A percentile compares a stretch with the other conserved stretches of the same genome.
Evolutionary conservation across 2,329 filamentous ascomycete species (phyloP).

Genomic region (Sclerotinia trifoliorum): DNA sequence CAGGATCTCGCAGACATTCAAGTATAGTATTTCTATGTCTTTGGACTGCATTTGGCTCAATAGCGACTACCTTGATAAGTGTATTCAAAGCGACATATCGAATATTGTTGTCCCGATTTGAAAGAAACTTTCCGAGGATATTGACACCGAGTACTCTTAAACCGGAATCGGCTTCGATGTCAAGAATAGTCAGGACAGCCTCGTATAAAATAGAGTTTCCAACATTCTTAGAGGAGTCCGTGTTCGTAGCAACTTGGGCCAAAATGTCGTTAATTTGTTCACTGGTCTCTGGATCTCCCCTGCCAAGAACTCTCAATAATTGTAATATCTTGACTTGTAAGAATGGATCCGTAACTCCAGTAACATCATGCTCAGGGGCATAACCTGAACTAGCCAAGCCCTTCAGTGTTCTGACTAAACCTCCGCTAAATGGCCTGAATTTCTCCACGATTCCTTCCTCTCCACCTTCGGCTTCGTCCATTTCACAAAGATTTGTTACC

Average conservation of each 20-base stretch:
- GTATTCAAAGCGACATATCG: conserved; percentile 97
- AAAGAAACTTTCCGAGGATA: conserved; percentile 94
- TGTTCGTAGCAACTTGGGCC: conserved; percentile 96
- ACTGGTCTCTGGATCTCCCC: conserved; percentile 82
- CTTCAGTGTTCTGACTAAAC: conserved; percentile 87
- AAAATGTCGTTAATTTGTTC: conserved; percentile 99
- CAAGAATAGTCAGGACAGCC: conserved; percentile 92
- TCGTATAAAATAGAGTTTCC: conserved; percentile 98
- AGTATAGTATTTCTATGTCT: conserved; percentile 96
- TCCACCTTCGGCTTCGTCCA: conserved; percentile 88
- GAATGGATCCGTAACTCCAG: conserved; percentile 96
- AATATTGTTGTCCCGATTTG: conserved; percentile 99
- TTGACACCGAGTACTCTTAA: conserved; percentile 94
- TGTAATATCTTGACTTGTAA: conserved; percentile 94
- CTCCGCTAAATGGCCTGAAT: conserved; percentile 82
- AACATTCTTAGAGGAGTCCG: conserved; percentile 96
- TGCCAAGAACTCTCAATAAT: conserved; percentile 78
- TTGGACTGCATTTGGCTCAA: conserved; percentile 96
- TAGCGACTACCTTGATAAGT: conserved; percentile 94
- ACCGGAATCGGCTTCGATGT: conserved; percentile 96
- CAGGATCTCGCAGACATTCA: conserved; percentile 91
- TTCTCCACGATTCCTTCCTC: conserved; percentile 87
- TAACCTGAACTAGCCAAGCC: conserved; percentile 92
- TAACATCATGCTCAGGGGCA: conserved; percentile 96
- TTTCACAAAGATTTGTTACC: conserved; percentile 89